Percentiles rank a stretch among this genome's conserved stretches.
These are phyloP conservation scores for Cytospora mali DNA, from an alignment of 2,329 filamentous ascomycete species.

Conservation along the genomic window DNA sequence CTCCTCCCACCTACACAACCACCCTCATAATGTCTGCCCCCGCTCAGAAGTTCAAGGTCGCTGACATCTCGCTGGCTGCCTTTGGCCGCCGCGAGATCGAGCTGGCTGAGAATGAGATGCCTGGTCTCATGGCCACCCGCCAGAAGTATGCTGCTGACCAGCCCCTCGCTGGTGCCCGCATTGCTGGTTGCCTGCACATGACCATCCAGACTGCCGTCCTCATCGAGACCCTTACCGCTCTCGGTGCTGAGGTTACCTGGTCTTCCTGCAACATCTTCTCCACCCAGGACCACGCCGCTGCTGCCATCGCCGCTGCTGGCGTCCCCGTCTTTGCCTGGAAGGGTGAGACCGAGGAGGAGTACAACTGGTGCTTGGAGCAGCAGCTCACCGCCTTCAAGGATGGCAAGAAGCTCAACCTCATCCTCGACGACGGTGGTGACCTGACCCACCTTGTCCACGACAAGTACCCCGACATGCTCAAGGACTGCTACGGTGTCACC, in stretches of 20 bases:
- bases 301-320: slow-evolving; percentile 91
- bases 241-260: slow-evolving; percentile 99
- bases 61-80: slow-evolving; percentile 94
- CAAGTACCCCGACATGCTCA: slow-evolving; percentile 98
- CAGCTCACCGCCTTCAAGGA: slow-evolving; percentile 97
- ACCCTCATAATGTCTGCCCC: slow-evolving; percentile 67
- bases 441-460: slow-evolving; percentile 93
- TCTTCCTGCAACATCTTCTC: slow-evolving; percentile 99
- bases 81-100: slow-evolving; percentile 99
- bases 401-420: slow-evolving; percentile 94
- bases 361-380: slow-evolving; percentile 99
- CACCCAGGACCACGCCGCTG: slow-evolving; percentile 97
- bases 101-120: slow-evolving; percentile 95
- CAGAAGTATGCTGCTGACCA: slow-evolving; percentile 89
- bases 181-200: slow-evolving; percentile 99
- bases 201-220: slow-evolving; percentile 99
- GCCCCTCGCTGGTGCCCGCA: slow-evolving; percentile 90
- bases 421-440: slow-evolving; percentile 98
- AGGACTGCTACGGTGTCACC: slow-evolving; percentile 97
- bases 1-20: slow-evolving; percentile 6
- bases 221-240: slow-evolving; percentile 92
- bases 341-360: slow-evolving; percentile 98
- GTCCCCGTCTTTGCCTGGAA: slow-evolving; percentile 82
- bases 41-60: slow-evolving; percentile 96
- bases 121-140: slow-evolving; percentile 94